Percentiles rank a stretch among this genome's conserved stretches.
Evolutionary conservation across 2,329 filamentous ascomycete genomes (phyloP).

Genomic region (Celoporthe dispersa): DNA sequence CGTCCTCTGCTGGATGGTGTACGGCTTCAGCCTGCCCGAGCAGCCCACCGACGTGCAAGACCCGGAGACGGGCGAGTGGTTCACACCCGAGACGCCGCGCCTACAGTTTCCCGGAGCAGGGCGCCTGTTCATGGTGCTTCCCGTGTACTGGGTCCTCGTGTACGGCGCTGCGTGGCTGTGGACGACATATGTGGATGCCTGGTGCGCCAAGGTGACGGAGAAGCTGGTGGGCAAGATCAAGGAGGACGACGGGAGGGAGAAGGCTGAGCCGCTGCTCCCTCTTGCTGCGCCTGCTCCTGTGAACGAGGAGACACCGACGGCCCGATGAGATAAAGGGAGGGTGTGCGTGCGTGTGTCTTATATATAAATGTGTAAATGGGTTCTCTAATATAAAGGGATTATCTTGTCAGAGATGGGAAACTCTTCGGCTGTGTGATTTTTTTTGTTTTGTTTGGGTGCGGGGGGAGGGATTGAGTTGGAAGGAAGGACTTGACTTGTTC

Average conservation of each 20-base stretch:
- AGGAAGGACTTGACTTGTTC: too few species aligned
- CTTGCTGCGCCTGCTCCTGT: not conserved
- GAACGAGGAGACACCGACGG: too few species aligned
- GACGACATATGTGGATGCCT: constrained; percentile 29
- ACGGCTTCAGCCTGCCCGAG: constrained; percentile 26
- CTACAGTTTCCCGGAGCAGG: constrained; percentile 26
- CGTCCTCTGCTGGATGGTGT: constrained; percentile 31
- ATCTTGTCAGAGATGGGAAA: not conserved
- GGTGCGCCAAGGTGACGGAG: constrained; percentile 28
- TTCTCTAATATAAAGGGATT: not conserved
- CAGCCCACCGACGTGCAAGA: constrained; percentile 28
- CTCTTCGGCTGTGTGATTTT: not conserved
- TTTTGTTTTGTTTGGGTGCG: not conserved
- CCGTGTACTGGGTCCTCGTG: constrained; percentile 27
- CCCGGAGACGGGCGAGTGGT: constrained; percentile 25
- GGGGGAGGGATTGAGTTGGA: too few species aligned
- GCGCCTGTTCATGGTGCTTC: constrained; percentile 27
- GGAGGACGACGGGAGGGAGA: constrained; percentile 38
- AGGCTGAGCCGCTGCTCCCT: constrained; percentile 38
- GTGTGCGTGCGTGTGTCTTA: not conserved
- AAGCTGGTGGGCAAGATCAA: constrained; percentile 39
- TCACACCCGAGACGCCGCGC: constrained; percentile 21
- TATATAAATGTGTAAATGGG: not conserved
- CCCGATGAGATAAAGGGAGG: not conserved
- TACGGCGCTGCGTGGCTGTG: constrained; percentile 28